Percentiles rank a stretch among this genome's conserved stretches.
Evolutionary conservation across 2,329 filamentous ascomycete species (phyloP).

Genomic region (Botrytis byssoidea): DNA sequence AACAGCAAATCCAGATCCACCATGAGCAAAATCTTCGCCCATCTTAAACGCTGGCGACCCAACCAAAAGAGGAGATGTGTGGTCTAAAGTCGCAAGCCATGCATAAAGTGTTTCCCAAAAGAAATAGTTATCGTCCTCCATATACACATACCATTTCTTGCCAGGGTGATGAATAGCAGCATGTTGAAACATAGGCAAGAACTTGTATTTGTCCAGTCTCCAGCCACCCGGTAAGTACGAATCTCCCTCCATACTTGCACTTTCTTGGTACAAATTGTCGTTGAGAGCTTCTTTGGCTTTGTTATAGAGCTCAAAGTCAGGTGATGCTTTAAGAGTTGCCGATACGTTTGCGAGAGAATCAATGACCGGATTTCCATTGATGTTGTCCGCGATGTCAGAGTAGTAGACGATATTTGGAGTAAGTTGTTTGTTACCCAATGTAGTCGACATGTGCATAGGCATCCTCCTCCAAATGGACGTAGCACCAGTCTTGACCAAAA

Average conservation of each 20-base stretch:
- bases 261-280: conserved; percentile 25
- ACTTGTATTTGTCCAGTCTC: conserved; percentile 62
- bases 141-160: conserved; percentile 59
- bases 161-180: conserved; percentile 49
- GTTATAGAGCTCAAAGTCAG: conserved; percentile 25
- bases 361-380: conserved; percentile 22
- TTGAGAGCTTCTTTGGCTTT: conserved; percentile 14
- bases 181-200: conserved; percentile 58
- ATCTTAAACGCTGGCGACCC: conserved; percentile 46
- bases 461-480: conserved; percentile 26
- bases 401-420: conserved; percentile 25
- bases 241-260: conserved; percentile 25
- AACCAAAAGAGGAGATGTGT: conserved; percentile 47
- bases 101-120: conserved; percentile 52
- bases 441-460: conserved; percentile 27
- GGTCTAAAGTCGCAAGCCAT: conserved; percentile 49
- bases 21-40: conserved; percentile 51
- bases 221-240: conserved; percentile 41
- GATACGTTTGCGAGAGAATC: conserved; percentile 26
- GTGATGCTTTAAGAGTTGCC: conserved; percentile 21
- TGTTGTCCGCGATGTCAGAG: conserved; percentile 23
- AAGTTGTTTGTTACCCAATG: conserved; percentile 17
- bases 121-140: conserved; percentile 59
- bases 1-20: conserved; percentile 55
- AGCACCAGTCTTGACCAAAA: conserved; percentile 27